Evolutionary conservation across 108 stramenopile species (phyloP), one percentile per base, ranked within the genome.

Genomic region (Nitzschia putrida): DNA sequence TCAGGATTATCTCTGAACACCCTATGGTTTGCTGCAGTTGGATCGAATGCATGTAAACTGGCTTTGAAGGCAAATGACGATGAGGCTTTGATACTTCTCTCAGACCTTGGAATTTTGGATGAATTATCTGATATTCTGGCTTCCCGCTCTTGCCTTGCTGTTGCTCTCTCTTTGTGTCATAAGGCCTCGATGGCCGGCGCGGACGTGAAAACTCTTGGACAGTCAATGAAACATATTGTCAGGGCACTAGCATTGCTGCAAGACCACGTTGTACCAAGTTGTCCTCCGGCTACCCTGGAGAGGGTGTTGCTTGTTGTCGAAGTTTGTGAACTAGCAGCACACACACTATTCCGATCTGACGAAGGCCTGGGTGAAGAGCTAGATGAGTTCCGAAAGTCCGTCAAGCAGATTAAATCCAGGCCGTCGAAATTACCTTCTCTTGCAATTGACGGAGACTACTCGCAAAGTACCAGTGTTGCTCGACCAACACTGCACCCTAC

Each of bases 341-440:
- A 87, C 9, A 72, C 90, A 38, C 66, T 86, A 38, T 39, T 67
- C n/a, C 71, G 86, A 55, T 70, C 81, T 21, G 93, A 94, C 61
- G 76, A 80, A 44, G 88, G 93, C 14, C 42, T 85, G 56, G 93
- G 90, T 13, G 93, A 94, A 66, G 44, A 79, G 25, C 40, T 91
- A 21, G 85, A 87, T 57, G 52, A 39, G 13, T 79, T 80, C 49
- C 54, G 80, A 21, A 69, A 66, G n/a, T 24, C 47, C 34, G 44
- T 90, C 38, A 61, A 79, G 6, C 53, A 38, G 21, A 57, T 58
- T 21, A 23, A 13, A 56, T 56, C 54, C 1, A 34, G 4, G 29
- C 29, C 1, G 4, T 34, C 29, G 29, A 34, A 34, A 1, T 4
- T 34, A 1, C 29, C 29, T 34, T 34, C 29, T 3, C 29, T 34